Base-by-base conservation (phyloP, 1,284 basidiomycete genomes). In the Xerocomus minutiporus region DNA sequence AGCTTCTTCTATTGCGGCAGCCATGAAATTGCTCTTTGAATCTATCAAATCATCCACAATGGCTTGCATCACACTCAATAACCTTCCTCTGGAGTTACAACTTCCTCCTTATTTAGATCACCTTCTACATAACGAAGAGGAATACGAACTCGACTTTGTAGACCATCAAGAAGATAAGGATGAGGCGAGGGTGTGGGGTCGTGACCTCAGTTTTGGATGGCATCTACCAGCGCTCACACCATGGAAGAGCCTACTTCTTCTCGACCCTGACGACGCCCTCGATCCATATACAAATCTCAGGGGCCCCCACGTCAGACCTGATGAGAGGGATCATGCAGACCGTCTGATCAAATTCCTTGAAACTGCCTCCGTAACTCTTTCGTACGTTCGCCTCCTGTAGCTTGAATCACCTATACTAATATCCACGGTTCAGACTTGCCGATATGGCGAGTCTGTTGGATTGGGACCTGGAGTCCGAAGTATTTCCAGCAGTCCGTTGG, bases 401-500 rank as follows among this genome's bases (percentile, higher is more conserved):
- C 7, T 25, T 32, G 20, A 35, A 20, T 32, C 34, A 51, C 39
- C 15, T 9, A 43, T 36, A 20, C 48, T 29, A 28, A 59, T 52
- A 35, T 51, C 23, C 44, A 2, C 41, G 5, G 56, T 29, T 12
- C 48, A 95, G 91, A 45, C 77, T 97, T 45, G 82, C 83, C n/a
- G 91, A 95, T 57, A 86, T 96, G 72, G 91, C 91, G 0, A 87
- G 83, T 66, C 65, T 88, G 32, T 74, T 96, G 26, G 90, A 92
- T 49, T 93, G 89, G 84, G 86, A 96, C 62, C 75, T 96, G 4
- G 88, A 95, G 58, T 77, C 82, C 0, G 90, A 96, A 59, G 80
- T 96, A 1, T 92, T 90, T 62, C 91, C 93, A 0, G 86, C 90
- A 44, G 91, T 93, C 1, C 80, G 91, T 11, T 93, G 93, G 80